A percentile compares a stretch with the other conserved stretches of the same genome.
Evolutionary conservation across 805 yeast genomes (phyloP).

Genomic region (Starmerella tilneyi): DNA sequence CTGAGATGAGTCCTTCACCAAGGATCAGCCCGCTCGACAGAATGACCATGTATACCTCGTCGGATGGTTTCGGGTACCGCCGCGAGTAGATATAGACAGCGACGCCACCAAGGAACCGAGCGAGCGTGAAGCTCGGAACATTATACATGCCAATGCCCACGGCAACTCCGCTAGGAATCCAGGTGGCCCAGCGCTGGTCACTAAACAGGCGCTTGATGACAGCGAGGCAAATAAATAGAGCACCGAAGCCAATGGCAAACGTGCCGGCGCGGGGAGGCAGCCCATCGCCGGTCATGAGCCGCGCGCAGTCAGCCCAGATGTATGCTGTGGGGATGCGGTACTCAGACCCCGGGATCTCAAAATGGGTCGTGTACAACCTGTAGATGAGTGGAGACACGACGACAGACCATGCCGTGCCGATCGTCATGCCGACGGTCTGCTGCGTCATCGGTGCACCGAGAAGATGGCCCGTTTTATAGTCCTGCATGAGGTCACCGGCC

Average conservation of each 20-base stretch:
- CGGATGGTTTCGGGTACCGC: slow-evolving; percentile 31
- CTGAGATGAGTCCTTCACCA: slow-evolving; percentile 88
- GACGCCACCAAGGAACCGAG: slow-evolving; percentile 83
- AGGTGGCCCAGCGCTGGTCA: slow-evolving; percentile 30
- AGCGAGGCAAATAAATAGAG: slow-evolving; percentile 51
- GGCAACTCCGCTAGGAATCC: slow-evolving; percentile 88
- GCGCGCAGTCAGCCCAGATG: slow-evolving; percentile 92
- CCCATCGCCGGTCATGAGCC: slow-evolving; percentile 84
- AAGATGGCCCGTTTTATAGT: slow-evolving; percentile 84
- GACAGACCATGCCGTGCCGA: slow-evolving; percentile 81
- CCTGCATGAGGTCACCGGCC: slow-evolving; percentile 97
- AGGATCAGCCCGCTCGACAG: slow-evolving; percentile 84
- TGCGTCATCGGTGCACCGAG: slow-evolving; percentile 87
- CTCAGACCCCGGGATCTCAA: slow-evolving; percentile 70
- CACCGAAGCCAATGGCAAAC: slow-evolving; percentile 60
- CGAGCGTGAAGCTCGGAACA: slow-evolving; percentile 84
- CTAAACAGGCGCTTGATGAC: slow-evolving; percentile 35
- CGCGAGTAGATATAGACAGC: slow-evolving; percentile 43
- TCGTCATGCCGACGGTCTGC: slow-evolving; percentile 79
- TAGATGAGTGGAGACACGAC: slow-evolving; percentile 73
- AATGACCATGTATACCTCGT: slow-evolving; percentile 67
- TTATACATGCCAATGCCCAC: slow-evolving; percentile 95
- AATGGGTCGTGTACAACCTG: slow-evolving; percentile 66
- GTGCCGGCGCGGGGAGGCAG: slow-evolving; percentile 67
- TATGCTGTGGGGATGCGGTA: slow-evolving; percentile 91